These are phyloP conservation scores for Thermoascus crustaceus DNA, from an alignment of 2,329 filamentous ascomycete genomes.

Conservation along the genomic window DNA sequence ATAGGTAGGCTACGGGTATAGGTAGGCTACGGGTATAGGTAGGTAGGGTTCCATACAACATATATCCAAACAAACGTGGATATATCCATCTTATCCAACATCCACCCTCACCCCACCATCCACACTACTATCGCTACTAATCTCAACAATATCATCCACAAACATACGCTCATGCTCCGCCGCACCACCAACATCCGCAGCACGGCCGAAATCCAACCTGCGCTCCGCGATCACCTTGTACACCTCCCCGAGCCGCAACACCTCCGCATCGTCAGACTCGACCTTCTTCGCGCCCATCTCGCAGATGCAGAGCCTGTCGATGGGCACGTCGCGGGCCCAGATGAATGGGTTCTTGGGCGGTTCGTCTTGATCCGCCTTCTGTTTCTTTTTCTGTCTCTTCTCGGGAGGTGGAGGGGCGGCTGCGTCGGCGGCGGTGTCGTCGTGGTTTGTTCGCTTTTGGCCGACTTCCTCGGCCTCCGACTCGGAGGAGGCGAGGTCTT, in stretches of 20 bases:
- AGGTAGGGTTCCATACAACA: too few species aligned
- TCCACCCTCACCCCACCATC: not conserved
- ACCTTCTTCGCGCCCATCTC: conserved; percentile 75
- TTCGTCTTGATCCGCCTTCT: conserved; percentile 40
- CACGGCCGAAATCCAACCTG: conserved; percentile 14
- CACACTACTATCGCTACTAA: not conserved
- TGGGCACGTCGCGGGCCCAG: conserved; percentile 60
- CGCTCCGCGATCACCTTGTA: conserved; percentile 44
- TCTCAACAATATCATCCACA: not conserved
- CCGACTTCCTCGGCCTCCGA: too few species aligned
- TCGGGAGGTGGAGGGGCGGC: too few species aligned
- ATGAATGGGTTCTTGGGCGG: conserved; percentile 43
- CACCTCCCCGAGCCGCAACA: conserved; percentile 43
- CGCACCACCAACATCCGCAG: not conserved
- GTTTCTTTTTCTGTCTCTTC: conserved; percentile 2
- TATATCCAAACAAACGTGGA: not conserved
- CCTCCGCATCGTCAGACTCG: conserved; percentile 32
- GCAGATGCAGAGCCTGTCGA: conserved; percentile 72
- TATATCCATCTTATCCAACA: not conserved
- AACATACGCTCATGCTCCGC: not conserved
- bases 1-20: too few species aligned
- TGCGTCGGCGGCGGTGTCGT: too few species aligned
- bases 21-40: too few species aligned
- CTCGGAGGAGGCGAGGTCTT: too few species aligned
- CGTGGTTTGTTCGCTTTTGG: not conserved